Evolutionary conservation across 176 grass and related monocot species (phyloP).

Genomic region (Pharus latifolius): DNA sequence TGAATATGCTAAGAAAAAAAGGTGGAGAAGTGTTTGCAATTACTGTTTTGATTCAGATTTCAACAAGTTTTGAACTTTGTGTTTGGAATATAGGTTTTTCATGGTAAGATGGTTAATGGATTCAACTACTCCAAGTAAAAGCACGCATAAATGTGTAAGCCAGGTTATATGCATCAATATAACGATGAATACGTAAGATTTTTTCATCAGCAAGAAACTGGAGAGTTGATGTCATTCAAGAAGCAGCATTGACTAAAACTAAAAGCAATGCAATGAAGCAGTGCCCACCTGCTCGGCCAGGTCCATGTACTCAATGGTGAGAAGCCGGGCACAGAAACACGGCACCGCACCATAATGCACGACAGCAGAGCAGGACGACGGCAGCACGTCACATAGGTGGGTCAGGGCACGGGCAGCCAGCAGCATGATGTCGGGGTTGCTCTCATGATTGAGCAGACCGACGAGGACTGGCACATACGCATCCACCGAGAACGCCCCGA

Average conservation of each 20-base stretch:
- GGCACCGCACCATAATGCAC: slow-evolving; percentile 80
- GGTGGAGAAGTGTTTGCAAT: too few relatives aligned
- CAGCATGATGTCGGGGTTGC: slow-evolving; percentile 82
- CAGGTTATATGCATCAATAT: not conserved
- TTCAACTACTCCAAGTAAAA: not conserved
- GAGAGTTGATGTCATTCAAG: not conserved
- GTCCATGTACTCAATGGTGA: slow-evolving; percentile 94
- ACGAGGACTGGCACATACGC: slow-evolving; percentile 75
- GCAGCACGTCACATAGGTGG: slow-evolving; percentile 64
- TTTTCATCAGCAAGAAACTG: not conserved
- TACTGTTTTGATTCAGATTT: too few relatives aligned
- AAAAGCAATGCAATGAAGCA: not conserved
- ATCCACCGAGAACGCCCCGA: slow-evolving; percentile 56
- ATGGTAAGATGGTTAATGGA: too few relatives aligned
- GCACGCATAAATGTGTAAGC: not conserved
- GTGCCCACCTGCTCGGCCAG: slow-evolving; percentile 66
- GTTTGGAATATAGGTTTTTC: too few relatives aligned
- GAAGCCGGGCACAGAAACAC: slow-evolving; percentile 76
- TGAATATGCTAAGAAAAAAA: too few relatives aligned
- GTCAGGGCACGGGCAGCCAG: slow-evolving; percentile 70
- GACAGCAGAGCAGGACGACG: slow-evolving; percentile 69
- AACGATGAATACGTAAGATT: not conserved
- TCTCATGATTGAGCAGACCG: slow-evolving; percentile 65
- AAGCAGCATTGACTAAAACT: not conserved
- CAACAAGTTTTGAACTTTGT: too few relatives aligned